phyloP scores from a whole-genome alignment of 1,139 yeast species.

The Candida anutae region DNA sequence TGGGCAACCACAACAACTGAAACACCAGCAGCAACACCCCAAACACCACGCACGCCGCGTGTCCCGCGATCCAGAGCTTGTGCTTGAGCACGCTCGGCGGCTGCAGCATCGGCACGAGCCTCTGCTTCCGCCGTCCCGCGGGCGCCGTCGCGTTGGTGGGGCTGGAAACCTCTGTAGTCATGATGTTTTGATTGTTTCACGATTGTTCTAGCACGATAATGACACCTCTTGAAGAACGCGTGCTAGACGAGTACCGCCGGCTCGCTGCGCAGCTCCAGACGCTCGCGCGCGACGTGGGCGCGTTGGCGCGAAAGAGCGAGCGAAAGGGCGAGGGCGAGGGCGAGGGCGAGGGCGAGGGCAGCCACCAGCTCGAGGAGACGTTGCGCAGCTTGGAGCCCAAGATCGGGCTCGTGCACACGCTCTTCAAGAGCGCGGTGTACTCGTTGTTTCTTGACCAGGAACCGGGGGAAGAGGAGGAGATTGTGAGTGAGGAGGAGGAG shows the following conservation, averaged over 20 bases:
- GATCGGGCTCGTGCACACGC: slow-evolving; percentile 56
- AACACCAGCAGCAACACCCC: slow-evolving; percentile 43
- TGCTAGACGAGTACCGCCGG: slow-evolving; percentile 40
- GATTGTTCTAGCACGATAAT: no score
- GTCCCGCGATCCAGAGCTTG: slow-evolving; percentile 58
- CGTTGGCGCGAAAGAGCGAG: slow-evolving; percentile 18
- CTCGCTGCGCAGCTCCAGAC: slow-evolving; percentile 35
- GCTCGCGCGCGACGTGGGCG: slow-evolving; percentile 25
- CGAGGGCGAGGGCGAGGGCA: slow-evolving; percentile 3
- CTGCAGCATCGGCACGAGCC: slow-evolving; percentile 31
- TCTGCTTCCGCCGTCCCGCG: slow-evolving; percentile 20
- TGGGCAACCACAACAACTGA: slow-evolving; percentile 39
- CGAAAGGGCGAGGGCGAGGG: slow-evolving; percentile 1
- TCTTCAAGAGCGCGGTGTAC: slow-evolving; percentile 65
- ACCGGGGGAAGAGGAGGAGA: no score
- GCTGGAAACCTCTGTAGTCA: slow-evolving; percentile 2
- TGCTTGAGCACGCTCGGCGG: slow-evolving; percentile 38
- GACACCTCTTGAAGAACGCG: slow-evolving; percentile 28
- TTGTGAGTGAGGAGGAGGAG: background rate
- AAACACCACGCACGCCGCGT: slow-evolving; percentile 38
- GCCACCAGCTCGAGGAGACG: slow-evolving; percentile 34
- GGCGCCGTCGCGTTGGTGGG: slow-evolving; percentile 18
- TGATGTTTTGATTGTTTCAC: slow-evolving; percentile 1
- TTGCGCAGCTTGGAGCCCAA: slow-evolving; percentile 54
- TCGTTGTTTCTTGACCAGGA: slow-evolving; percentile 25